A percentile compares a stretch with the other conserved stretches of the same genome.
These are phyloP conservation scores for Microsporum audouinii DNA, from an alignment of 2,329 filamentous ascomycete species.

Conservation along the genomic window DNA sequence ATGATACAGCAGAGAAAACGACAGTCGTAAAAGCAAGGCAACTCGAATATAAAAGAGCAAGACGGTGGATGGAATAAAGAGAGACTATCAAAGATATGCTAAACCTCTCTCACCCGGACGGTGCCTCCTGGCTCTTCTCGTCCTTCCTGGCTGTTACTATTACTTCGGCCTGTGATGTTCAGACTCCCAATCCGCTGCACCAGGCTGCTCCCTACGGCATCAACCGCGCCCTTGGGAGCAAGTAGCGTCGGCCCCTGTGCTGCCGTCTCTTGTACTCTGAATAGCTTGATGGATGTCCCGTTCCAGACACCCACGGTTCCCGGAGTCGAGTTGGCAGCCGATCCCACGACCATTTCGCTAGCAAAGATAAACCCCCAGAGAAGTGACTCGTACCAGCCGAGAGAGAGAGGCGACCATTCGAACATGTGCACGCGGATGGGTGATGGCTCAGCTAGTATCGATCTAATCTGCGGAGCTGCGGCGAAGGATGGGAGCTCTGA, in stretches of 20 bases:
- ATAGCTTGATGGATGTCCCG: slow-evolving; percentile 74
- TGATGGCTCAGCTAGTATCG: slow-evolving; percentile 57
- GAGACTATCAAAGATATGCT: slow-evolving; percentile 6
- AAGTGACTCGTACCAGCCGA: slow-evolving; percentile 93
- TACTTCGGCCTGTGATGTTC: slow-evolving; percentile 49
- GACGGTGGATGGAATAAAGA: neutral
- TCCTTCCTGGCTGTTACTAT: slow-evolving; percentile 25
- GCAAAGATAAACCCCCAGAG: slow-evolving; percentile 90
- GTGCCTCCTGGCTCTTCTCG: slow-evolving; percentile 19
- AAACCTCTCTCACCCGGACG: slow-evolving; percentile 29
- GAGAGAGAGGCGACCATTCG: slow-evolving; percentile 79
- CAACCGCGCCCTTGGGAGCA: slow-evolving; percentile 78
- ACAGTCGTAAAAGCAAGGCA: neutral
- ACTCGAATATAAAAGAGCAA: neutral
- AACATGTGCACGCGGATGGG: slow-evolving; percentile 74
- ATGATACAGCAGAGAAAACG: neutral
- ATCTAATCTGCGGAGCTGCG: slow-evolving; percentile 49
- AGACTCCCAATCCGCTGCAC: slow-evolving; percentile 76
- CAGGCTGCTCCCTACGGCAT: slow-evolving; percentile 82
- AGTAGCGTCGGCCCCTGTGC: slow-evolving; percentile 68
- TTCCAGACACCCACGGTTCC: slow-evolving; percentile 92
- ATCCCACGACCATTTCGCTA: slow-evolving; percentile 62
- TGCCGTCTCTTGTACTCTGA: slow-evolving; percentile 76
- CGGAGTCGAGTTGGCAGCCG: slow-evolving; percentile 43
- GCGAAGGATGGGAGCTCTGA: slow-evolving; percentile 33